Evolutionary conservation across 2,329 filamentous ascomycete genomes (phyloP).

Genomic region (Trichoderma semiorbis): DNA sequence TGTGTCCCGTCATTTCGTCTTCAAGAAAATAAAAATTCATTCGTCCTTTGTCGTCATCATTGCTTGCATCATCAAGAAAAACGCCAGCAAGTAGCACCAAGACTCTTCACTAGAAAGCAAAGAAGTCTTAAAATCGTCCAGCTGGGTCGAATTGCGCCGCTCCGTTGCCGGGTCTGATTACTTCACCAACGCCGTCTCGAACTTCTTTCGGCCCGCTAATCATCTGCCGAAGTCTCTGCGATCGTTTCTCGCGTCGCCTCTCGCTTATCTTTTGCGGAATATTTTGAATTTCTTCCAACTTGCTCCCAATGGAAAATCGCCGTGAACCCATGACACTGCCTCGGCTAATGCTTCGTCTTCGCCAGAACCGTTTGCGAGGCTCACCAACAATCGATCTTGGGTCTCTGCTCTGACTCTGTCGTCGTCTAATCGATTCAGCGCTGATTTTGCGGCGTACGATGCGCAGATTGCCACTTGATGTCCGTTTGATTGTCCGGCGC

Average conservation of each 20-base stretch:
- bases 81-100: background rate
- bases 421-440: constrained; percentile 38
- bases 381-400: constrained; percentile 34
- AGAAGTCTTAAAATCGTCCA: background rate
- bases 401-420: constrained; percentile 27
- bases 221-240: constrained; percentile 54
- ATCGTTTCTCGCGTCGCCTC: constrained; percentile 55
- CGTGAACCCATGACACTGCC: constrained; percentile 26
- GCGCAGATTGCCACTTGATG: constrained; percentile 56
- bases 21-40: constrained; percentile 8
- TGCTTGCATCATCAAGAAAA: background rate
- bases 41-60: background rate
- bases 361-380: constrained; percentile 30
- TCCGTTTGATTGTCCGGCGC: constrained; percentile 56
- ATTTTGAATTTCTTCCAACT: constrained; percentile 50
- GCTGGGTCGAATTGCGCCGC: constrained; percentile 14
- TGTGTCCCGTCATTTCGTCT: constrained; percentile 9
- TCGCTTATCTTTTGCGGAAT: constrained; percentile 56
- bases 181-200: constrained; percentile 55
- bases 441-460: constrained; percentile 55
- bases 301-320: constrained; percentile 43
- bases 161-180: constrained; percentile 43
- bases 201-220: constrained; percentile 59
- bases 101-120: background rate
- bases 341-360: constrained; percentile 29